Percentiles rank a stretch among this genome's conserved stretches.
These are phyloP conservation scores for Bullera alba DNA, from an alignment of 768 basidiomycete species.

Conservation along the genomic window DNA sequence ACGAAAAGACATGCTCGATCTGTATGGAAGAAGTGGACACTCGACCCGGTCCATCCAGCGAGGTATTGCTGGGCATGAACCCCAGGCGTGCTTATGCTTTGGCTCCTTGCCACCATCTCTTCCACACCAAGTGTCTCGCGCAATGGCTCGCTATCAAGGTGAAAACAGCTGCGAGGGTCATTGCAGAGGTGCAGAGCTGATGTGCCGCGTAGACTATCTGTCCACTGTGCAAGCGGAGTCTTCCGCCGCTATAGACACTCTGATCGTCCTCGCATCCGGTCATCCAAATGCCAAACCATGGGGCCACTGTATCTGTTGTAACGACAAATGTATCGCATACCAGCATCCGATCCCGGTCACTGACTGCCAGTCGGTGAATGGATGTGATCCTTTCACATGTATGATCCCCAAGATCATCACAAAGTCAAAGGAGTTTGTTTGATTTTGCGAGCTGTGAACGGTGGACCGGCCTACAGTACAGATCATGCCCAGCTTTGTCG, in stretches of 20 bases:
- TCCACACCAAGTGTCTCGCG: constrained; percentile 77
- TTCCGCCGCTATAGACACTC: constrained; percentile 62
- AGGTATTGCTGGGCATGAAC: constrained; percentile 45
- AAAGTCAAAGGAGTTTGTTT: too few species aligned
- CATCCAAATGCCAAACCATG: too few species aligned
- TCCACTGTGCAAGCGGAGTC: constrained; percentile 76
- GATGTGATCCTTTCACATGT: too few species aligned
- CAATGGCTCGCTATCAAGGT: constrained; percentile 52
- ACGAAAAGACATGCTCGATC: constrained; percentile 73
- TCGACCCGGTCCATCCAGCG: constrained; percentile 46
- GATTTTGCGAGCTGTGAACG: too few species aligned
- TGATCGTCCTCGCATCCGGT: too few species aligned
- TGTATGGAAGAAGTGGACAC: constrained; percentile 81
- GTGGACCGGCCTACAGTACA: too few species aligned
- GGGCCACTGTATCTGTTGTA: too few species aligned
- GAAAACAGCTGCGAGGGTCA: constrained; percentile 48
- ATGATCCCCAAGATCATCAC: too few species aligned
- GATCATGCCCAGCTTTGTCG: too few species aligned
- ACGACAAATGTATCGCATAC: constrained; percentile 1
- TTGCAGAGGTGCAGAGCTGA: constrained; percentile 54
- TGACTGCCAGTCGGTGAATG: too few species aligned
- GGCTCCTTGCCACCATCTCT: constrained; percentile 82
- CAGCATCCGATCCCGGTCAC: too few species aligned
- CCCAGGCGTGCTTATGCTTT: constrained; percentile 67
- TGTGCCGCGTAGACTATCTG: constrained; percentile 75